Conservation (phyloP, 2,329 filamentous ascomycete genomes). For the Basipetospora chlamydospora region DNA sequence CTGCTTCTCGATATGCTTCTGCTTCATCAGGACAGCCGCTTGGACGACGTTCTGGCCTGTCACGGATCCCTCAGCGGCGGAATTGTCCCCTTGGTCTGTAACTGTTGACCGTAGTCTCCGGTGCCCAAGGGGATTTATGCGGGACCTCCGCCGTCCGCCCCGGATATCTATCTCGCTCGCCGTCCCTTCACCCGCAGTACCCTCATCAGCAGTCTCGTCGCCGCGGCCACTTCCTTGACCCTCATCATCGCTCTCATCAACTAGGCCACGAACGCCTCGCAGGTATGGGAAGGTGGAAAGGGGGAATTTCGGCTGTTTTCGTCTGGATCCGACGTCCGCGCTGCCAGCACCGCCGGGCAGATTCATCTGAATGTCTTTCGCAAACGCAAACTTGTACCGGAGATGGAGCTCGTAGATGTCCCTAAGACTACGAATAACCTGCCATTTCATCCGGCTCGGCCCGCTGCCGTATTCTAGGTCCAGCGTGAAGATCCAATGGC, state of each 20-base stretch:
- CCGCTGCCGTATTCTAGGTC: constrained; percentile 94
- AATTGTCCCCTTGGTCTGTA: constrained; percentile 30
- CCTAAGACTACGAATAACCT: constrained; percentile 69
- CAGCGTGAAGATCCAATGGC: constrained; percentile 80
- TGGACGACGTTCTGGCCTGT: constrained; percentile 28
- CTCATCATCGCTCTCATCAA: constrained; percentile 70
- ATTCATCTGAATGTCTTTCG: constrained; percentile 57
- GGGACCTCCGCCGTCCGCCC: constrained; percentile 5
- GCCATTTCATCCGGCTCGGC: constrained; percentile 92
- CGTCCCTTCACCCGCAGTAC: constrained; percentile 42
- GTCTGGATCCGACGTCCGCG: constrained; percentile 31
- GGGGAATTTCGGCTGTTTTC: constrained; percentile 78
- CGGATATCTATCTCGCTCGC: constrained; percentile 15
- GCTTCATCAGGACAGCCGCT: constrained; percentile 33
- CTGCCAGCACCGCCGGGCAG: constrained; percentile 37
- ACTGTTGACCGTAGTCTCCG: constrained; percentile 29
- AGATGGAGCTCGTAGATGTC: constrained; percentile 89
- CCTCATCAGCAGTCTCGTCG: constrained; percentile 40
- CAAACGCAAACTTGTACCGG: constrained; percentile 79
- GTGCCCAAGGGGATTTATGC: constrained; percentile 12
- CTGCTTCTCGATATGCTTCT: constrained; percentile 66
- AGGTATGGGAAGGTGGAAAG: constrained; percentile 81
- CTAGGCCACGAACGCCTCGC: constrained; percentile 62
- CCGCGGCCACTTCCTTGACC: constrained; percentile 23
- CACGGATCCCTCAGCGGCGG: constrained; percentile 19